Evolutionary conservation across 495 filamentous ascomycete species (phyloP).

Genomic region (Penicillium parvum): DNA sequence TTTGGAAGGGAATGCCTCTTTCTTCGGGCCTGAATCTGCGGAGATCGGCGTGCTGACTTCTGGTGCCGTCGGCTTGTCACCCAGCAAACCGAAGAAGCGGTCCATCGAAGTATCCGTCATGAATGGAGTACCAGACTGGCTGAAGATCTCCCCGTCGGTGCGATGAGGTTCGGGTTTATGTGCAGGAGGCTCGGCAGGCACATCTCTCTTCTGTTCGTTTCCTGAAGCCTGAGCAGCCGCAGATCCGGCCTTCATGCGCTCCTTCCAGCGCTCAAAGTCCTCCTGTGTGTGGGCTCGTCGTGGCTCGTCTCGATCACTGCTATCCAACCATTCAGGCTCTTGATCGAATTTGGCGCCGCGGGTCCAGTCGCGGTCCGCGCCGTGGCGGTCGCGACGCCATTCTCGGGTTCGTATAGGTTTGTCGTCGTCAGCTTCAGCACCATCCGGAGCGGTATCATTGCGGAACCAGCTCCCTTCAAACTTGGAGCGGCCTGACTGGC

Average conservation of each 20-base stretch:
- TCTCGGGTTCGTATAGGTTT: constrained; percentile 55
- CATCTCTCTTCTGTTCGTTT: constrained; percentile 47
- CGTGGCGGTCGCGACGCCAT: constrained; percentile 58
- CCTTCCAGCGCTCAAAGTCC: constrained; percentile 95
- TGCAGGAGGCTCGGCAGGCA: constrained; percentile 23
- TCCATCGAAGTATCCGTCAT: constrained; percentile 65
- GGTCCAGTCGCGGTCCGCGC: constrained; percentile 60
- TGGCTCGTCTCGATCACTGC: constrained; percentile 63
- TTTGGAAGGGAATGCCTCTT: constrained; percentile 25
- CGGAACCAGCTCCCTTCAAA: constrained; percentile 56
- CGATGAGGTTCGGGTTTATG: constrained; percentile 32
- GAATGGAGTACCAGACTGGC: constrained; percentile 28
- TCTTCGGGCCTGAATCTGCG: constrained; percentile 27
- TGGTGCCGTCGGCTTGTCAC: constrained; percentile 31
- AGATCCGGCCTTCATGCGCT: constrained; percentile 72
- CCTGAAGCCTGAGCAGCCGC: constrained; percentile 21
- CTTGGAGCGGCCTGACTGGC: constrained; percentile 41
- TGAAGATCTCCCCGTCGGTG: constrained; percentile 38
- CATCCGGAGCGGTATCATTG: constrained; percentile 50
- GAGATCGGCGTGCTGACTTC: constrained; percentile 23
- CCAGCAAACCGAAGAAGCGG: constrained; percentile 75
- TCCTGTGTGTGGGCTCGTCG: constrained; percentile 72
- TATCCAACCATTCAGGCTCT: constrained; percentile 85
- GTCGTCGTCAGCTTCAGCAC: constrained; percentile 52
- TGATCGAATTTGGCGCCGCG: constrained; percentile 55